A percentile compares a stretch with the other conserved stretches of the same genome.
These are phyloP conservation scores for Malassezia slooffiae DNA, from an alignment of 1,284 basidiomycete genomes.

Conservation along the genomic window DNA sequence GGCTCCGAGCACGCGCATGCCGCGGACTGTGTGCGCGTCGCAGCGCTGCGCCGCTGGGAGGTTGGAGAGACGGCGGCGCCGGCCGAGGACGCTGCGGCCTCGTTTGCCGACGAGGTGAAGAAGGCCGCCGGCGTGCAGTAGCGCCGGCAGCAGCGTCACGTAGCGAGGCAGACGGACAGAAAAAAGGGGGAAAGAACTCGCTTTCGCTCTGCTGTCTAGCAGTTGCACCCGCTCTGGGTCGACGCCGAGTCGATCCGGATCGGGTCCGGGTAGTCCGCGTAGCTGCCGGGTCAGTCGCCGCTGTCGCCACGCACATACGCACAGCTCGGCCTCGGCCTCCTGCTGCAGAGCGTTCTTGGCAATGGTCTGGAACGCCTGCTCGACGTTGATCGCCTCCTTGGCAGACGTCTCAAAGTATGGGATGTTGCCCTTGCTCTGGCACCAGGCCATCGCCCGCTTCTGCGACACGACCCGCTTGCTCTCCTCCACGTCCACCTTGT, in stretches of 20 bases:
- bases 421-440: slow-evolving; percentile 97
- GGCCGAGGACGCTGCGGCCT: slow-evolving; percentile 6
- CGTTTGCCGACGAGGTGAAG: slow-evolving; percentile 37
- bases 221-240: slow-evolving; percentile 17
- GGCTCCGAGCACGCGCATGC: slow-evolving; percentile 48
- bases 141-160: neutral
- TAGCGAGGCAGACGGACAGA: neutral
- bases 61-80: slow-evolving; percentile 41
- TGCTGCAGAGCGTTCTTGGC: slow-evolving; percentile 96
- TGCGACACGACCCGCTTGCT: slow-evolving; percentile 96
- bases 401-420: slow-evolving; percentile 99
- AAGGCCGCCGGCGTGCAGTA: slow-evolving; percentile 29
- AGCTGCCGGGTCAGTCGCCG: too few relatives aligned
- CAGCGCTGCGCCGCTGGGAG: slow-evolving; percentile 48
- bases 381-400: slow-evolving; percentile 99
- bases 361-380: slow-evolving; percentile 98
- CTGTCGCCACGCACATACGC: too few relatives aligned
- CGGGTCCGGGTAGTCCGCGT: slow-evolving; percentile 96
- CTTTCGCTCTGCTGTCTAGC: slow-evolving; percentile 68
- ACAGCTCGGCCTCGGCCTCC: slow-evolving; percentile 92
- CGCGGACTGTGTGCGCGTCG: slow-evolving; percentile 35
- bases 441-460: slow-evolving; percentile 99
- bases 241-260: slow-evolving; percentile 79
- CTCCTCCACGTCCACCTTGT: slow-evolving; percentile 99
- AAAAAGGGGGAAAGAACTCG: slow-evolving; percentile 52